phyloP scores from a whole-genome alignment of 2,329 filamentous ascomycete species.

The Passalora sequoiae region DNA sequence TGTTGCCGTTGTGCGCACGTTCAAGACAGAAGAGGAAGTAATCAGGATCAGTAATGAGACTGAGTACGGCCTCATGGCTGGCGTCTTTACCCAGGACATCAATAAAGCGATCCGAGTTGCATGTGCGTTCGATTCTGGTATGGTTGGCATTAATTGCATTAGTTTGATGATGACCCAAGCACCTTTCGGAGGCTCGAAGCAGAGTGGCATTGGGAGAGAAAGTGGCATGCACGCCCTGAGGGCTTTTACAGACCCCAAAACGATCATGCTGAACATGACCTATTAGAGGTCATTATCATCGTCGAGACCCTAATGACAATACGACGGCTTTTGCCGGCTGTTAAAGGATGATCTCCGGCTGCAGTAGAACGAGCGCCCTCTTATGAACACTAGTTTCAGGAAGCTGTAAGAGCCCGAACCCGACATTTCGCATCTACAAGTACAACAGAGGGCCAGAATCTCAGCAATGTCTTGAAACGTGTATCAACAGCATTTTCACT shows the following conservation, averaged over 20 bases:
- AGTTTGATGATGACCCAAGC: constrained; percentile 28
- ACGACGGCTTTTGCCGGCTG: too few relatives aligned
- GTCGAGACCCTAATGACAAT: too few relatives aligned
- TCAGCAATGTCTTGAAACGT: too few relatives aligned
- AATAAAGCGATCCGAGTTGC: constrained; percentile 39
- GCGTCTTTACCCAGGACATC: constrained; percentile 69
- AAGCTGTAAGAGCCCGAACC: too few relatives aligned
- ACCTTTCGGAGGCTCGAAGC: constrained; percentile 50
- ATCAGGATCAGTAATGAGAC: constrained; percentile 32
- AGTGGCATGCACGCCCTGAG: constrained; percentile 41
- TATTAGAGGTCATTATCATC: constrained; percentile 9
- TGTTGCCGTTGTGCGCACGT: constrained; percentile 62
- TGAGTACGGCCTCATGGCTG: constrained; percentile 66
- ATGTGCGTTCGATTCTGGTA: constrained; percentile 53
- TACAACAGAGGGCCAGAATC: too few relatives aligned
- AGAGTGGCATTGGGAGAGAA: constrained; percentile 48
- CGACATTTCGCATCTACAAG: too few relatives aligned
- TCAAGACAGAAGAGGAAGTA: constrained; percentile 43
- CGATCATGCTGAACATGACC: constrained; percentile 15
- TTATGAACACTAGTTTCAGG: too few relatives aligned
- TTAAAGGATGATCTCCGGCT: too few relatives aligned
- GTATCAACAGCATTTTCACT: too few relatives aligned
- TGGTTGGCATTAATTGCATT: constrained; percentile 33
- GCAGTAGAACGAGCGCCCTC: too few relatives aligned
- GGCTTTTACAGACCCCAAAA: constrained; percentile 48